These are phyloP conservation scores for Myxozyma nipponensis DNA, from an alignment of 805 yeast species.

Conservation along the genomic window DNA sequence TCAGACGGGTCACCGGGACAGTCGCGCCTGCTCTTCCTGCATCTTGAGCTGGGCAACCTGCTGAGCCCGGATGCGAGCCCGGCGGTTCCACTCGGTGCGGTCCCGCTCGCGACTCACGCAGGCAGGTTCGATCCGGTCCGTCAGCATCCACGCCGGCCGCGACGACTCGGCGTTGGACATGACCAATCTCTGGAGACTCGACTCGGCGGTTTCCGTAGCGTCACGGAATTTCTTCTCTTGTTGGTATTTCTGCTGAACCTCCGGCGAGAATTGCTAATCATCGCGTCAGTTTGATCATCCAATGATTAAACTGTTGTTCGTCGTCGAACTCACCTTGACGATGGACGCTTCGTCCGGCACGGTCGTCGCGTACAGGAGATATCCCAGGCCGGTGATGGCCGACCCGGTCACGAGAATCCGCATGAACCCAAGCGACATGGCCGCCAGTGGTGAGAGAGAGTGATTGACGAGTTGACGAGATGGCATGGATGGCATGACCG, in stretches of 20 bases:
- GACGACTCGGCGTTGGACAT: constrained; percentile 24
- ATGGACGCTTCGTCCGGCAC: constrained; percentile 85
- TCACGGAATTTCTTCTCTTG: constrained; percentile 41
- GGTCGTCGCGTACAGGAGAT: constrained; percentile 62
- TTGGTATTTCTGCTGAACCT: constrained; percentile 71
- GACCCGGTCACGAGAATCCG: constrained; percentile 61
- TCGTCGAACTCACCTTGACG: constrained; percentile 42
- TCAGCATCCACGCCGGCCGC: constrained; percentile 27
- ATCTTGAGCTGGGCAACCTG: constrained; percentile 14
- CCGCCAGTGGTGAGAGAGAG: too few species aligned
- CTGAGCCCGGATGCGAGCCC: constrained; percentile 13
- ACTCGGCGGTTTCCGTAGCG: constrained; percentile 1
- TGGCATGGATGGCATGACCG: too few species aligned
- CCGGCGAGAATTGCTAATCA: constrained; percentile 64
- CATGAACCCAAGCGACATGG: constrained; percentile 29
- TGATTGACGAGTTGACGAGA: too few species aligned
- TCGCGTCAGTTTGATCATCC: too few species aligned
- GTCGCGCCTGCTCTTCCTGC: constrained; percentile 15
- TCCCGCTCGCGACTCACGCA: constrained; percentile 20
- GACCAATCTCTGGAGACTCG: constrained; percentile 9
- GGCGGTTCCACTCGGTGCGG: constrained; percentile 13
- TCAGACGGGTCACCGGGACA: not conserved
- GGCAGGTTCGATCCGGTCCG: constrained; percentile 17
- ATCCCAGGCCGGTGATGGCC: constrained; percentile 69
- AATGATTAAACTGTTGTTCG: too few species aligned